phyloP scores from a whole-genome alignment of 352 stramenopile species.

The Globisporangium radiosum region DNA sequence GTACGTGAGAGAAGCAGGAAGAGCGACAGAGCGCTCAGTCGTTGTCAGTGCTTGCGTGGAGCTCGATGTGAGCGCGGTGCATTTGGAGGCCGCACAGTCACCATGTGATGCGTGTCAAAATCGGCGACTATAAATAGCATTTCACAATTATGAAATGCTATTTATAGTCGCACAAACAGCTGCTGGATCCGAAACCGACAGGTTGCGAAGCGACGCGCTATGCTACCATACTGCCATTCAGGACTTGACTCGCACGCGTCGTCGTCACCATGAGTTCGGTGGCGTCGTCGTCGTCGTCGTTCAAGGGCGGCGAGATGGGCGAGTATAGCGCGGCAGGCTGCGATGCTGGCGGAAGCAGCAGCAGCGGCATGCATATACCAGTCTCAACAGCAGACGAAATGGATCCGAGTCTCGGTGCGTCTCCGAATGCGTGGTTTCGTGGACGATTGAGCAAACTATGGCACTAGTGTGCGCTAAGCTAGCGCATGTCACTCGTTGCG shows the following conservation, averaged over 20 bases:
- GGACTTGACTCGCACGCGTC: background rate
- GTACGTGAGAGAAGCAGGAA: too few species aligned
- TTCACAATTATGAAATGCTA: background rate
- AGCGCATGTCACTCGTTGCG: background rate
- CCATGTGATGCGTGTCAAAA: conserved; percentile 1
- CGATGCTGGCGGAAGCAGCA: conserved; percentile 7
- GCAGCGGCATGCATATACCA: conserved; percentile 28
- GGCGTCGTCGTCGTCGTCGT: conserved; percentile 32
- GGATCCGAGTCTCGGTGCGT: conserved; percentile 69
- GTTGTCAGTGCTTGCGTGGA: background rate
- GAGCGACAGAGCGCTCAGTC: too few species aligned
- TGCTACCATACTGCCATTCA: background rate
- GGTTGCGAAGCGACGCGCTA: too few species aligned
- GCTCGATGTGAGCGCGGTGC: too few species aligned
- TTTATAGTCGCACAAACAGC: background rate
- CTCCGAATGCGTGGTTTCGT: background rate
- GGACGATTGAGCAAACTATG: background rate
- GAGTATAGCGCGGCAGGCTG: conserved; percentile 10
- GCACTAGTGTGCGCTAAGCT: background rate
- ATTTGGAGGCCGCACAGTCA: too few species aligned
- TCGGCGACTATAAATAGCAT: background rate
- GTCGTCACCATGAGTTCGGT: conserved; percentile 26
- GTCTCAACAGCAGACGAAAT: conserved; percentile 54
- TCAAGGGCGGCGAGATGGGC: conserved; percentile 17
- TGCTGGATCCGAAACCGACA: too few species aligned